Conservation (phyloP, 371 early-diverging fungal genomes). For the Entomophthora muscae region DNA sequence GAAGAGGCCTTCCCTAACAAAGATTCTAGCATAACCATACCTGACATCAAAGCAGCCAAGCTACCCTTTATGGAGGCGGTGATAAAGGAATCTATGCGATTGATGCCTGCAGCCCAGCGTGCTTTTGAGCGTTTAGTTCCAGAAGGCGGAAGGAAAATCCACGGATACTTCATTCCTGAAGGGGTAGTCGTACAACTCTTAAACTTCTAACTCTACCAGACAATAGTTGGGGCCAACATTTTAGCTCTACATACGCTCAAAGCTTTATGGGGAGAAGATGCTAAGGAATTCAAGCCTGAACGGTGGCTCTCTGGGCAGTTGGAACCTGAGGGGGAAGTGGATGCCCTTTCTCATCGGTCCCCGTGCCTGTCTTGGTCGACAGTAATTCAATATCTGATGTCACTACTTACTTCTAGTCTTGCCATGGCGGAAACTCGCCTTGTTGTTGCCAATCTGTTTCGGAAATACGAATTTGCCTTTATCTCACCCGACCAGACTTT, state of each 20-base stretch:
- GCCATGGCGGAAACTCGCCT: no score
- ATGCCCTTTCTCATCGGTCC: conserved; percentile 8
- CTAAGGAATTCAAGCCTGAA: conserved; percentile 2
- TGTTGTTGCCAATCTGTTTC: no score
- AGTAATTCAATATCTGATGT: no score
- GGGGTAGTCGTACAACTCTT: conserved; percentile 6
- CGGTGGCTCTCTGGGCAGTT: neutral
- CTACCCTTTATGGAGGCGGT: conserved; percentile 6
- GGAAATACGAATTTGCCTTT: no score
- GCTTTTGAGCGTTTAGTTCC: conserved; percentile 15
- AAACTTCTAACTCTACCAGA: neutral
- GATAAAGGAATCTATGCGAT: conserved; percentile 5
- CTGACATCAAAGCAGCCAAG: neutral
- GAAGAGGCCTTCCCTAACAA: neutral
- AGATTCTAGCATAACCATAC: neutral
- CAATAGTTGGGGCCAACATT: neutral
- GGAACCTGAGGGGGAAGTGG: no score
- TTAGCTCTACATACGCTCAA: neutral
- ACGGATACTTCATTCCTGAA: conserved; percentile 12
- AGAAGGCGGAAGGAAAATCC: conserved; percentile 11
- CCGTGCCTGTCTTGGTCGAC: conserved; percentile 6
- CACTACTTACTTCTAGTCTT: no score
- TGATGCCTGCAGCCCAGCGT: neutral
- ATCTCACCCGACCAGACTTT: no score
- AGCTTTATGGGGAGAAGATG: neutral